Evolutionary conservation across 495 filamentous ascomycete species (phyloP), one percentile per base, ranked within the genome.

Genomic region (Glutinoglossum americanum): DNA sequence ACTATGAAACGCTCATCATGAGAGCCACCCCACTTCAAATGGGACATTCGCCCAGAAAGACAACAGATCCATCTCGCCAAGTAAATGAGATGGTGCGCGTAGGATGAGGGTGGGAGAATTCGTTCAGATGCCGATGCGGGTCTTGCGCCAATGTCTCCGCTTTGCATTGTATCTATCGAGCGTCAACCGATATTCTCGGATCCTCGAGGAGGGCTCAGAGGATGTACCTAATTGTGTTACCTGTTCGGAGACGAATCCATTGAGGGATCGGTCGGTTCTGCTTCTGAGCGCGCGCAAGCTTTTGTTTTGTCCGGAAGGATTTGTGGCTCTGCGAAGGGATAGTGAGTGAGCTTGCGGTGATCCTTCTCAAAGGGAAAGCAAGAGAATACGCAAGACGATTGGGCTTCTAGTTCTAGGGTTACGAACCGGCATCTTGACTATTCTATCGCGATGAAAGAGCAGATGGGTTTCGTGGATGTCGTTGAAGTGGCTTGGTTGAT

Each of bases 211-310:
- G 0, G 28, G 56, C 44, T 27, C 26, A 51, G 57, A 57, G 39
- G 61, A 71, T 80, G 75, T 82, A 96, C 89, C 88, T 80, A 74
- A 96, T 94, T 76, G 90, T 98, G 80, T 98, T 98, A 73, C 83
- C 84, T 63, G 92, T 98, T 70, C 92, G 83, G 66, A 98, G 80
- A 68, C 92, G 84, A 72, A 98, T 97, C 92, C 92, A 98, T 80
- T 98, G 92, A 62, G 92, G 92, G 73, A 98, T 96, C 61, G 92
- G 92, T 66, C 93, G 80, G 84, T 97, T 98, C 79, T 95, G 89
- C 78, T 93, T 95, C 80, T 95, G 89, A 69, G 92, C 92, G 80
- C 89, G 95, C 69, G 93, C 92, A 78, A 98, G 92, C 92, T 98
- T 98, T 74, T 92, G 85, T 90, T 98, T 98, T 6, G 56, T 58